These are phyloP conservation scores for Talaromyces sp. DNA, from an alignment of 2,329 filamentous ascomycete genomes.

Conservation along the genomic window DNA sequence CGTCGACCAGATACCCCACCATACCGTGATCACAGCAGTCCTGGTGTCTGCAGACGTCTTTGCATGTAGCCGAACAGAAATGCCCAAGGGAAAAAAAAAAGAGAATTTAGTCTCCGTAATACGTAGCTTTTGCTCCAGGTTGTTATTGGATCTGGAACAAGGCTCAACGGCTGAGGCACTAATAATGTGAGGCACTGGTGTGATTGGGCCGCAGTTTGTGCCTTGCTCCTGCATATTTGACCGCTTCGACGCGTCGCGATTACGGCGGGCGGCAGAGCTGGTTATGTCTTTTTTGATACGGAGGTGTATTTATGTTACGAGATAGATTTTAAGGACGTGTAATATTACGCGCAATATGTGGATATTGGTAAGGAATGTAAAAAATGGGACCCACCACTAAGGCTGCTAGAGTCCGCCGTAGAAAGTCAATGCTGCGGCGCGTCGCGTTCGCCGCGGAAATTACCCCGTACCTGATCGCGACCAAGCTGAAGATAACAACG, in stretches of 20 bases:
- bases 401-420: not conserved
- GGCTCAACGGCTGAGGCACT: not conserved
- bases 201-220: not conserved
- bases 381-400: not conserved
- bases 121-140: not conserved
- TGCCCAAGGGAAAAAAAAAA: not conserved
- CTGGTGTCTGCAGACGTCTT: too few species aligned
- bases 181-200: not conserved
- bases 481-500: not conserved
- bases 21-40: slow-evolving; percentile 8
- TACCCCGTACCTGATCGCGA: not conserved
- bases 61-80: not conserved
- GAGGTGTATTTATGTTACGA: not conserved
- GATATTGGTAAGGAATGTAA: not conserved
- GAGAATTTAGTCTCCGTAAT: not conserved
- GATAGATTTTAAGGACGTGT: not conserved
- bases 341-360: not conserved
- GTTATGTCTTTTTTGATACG: not conserved
- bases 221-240: not conserved
- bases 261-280: not conserved
- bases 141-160: not conserved
- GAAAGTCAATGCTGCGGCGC: not conserved
- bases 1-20: slow-evolving; percentile 7
- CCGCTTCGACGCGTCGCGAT: not conserved
- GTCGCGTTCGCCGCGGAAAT: not conserved